Base-by-base conservation (phyloP, 352 stramenopile genomes). In the Phytophthora capsici region DNA sequence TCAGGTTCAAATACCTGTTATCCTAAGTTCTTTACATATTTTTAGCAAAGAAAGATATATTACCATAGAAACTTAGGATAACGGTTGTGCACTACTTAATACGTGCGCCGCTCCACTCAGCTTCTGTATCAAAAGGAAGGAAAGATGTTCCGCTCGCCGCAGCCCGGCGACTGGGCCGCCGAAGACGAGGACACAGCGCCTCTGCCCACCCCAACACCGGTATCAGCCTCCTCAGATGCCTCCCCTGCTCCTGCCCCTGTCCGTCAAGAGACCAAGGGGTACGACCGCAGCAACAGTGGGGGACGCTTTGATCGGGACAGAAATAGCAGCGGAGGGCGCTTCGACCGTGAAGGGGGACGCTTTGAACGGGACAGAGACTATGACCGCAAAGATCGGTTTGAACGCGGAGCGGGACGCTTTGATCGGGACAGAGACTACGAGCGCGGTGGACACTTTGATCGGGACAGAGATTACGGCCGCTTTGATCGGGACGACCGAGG, bases 161-260 rank as follows among this genome's bases (percentile, higher is more conserved):
- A 93, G 59, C 56, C 80, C 7, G 79, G 82, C 45, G 83, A 90
- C 69, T 93, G 86, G 84, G 86, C 84, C 48, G 86, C 80, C 51
- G 86, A 93, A 57, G 83, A 93, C 43, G 86, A 89, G 38, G 86
- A 80, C 57, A 54, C 63, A 36, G n/a, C 59, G 43, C 54, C 71
- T 20, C 20, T 66, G n/a, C 56, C 70, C 5, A 32, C 57, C 16
- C 52, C 66, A 0, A 34, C 45, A 46, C 32, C 47, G 8, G 49
- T 26, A 10, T 16, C 38, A 1, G 17, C n/a, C 13, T 28, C 45
- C 0, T 16, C 26, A 41, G 38, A 52, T 0, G 3, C 47, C 4
- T 25, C 49, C 16, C 23, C 43, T 17, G 26, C 12, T 17, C 30
- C 14, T n/a, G 20, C 17, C 4, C 41, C 30, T 16, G 13, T 53